phyloP scores from a whole-genome alignment of 768 basidiomycete species.

The Leccinum pellstonianum region DNA sequence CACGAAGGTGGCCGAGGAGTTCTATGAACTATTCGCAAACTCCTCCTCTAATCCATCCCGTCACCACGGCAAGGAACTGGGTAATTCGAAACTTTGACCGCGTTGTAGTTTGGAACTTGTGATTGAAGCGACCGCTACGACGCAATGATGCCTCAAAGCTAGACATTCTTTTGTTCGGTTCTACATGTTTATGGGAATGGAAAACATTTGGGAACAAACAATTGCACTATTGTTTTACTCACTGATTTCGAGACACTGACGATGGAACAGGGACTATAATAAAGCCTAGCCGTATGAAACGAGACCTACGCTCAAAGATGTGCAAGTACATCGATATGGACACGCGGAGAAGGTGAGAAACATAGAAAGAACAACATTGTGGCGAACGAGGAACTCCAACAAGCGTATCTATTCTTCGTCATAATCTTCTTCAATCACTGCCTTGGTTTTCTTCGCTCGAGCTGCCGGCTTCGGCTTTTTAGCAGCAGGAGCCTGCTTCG shows the following conservation, averaged over 20 bases:
- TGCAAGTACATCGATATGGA: constrained; percentile 13
- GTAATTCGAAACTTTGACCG: constrained; percentile 22
- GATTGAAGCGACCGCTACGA: neutral
- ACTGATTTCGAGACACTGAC: neutral
- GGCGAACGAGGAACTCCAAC: neutral
- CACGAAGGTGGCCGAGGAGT: constrained; percentile 57
- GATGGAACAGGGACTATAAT: neutral
- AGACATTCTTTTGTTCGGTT: neutral
- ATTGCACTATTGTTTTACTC: neutral
- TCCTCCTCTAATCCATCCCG: neutral
- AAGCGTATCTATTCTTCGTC: constrained; percentile 26
- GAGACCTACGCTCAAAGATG: constrained; percentile 3
- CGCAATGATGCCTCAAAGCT: neutral
- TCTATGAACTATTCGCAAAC: constrained; percentile 56
- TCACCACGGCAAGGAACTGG: neutral
- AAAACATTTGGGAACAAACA: neutral
- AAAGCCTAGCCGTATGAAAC: constrained; percentile 9
- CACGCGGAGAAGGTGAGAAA: neutral
- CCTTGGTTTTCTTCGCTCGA: constrained; percentile 44
- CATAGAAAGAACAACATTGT: constrained; percentile 10
- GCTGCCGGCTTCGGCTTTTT: constrained; percentile 38
- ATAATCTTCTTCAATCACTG: constrained; percentile 44
- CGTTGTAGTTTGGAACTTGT: neutral
- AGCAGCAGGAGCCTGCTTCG: constrained; percentile 45
- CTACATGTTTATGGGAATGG: neutral